phyloP scores from a whole-genome alignment of 192 early-diverging fungal species.

The Mortierella antarctica region DNA sequence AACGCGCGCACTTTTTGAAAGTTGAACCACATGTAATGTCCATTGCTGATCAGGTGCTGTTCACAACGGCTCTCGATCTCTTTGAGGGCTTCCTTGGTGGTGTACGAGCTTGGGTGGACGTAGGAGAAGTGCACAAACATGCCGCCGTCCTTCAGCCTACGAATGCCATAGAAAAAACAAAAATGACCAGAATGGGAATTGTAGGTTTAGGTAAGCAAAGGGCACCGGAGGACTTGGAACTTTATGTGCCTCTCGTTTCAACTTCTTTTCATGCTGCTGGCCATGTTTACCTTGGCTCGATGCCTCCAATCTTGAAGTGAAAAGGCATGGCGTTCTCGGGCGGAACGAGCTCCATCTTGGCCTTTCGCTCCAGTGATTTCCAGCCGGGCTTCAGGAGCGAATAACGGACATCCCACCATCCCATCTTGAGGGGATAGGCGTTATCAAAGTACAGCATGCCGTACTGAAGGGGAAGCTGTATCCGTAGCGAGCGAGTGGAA shows the following conservation, averaged over 20 bases:
- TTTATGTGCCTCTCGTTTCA: too few species aligned
- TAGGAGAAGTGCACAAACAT: conserved; percentile 67
- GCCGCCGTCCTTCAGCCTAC: conserved; percentile 61
- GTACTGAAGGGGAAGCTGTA: conserved; percentile 24
- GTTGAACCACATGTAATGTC: conserved; percentile 74
- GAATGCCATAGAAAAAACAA: background rate
- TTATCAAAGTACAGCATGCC: conserved; percentile 55
- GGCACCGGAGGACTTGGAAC: too few species aligned
- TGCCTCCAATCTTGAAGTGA: conserved; percentile 57
- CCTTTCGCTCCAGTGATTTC: conserved; percentile 46
- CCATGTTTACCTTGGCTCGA: conserved; percentile 59
- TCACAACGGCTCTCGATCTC: conserved; percentile 60
- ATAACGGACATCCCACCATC: conserved; percentile 52
- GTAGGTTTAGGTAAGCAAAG: too few species aligned
- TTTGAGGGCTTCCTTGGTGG: conserved; percentile 45
- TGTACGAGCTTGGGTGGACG: conserved; percentile 45
- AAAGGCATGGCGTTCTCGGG: conserved; percentile 61
- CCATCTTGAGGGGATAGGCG: conserved; percentile 50
- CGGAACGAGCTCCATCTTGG: conserved; percentile 54
- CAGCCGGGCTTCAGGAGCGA: conserved; percentile 38
- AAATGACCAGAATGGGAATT: too few species aligned
- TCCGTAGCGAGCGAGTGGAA: too few species aligned
- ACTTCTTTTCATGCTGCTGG: background rate
- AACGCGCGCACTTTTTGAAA: conserved; percentile 71
- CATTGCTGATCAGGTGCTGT: conserved; percentile 65